Base-by-base conservation (phyloP, 169 alveolate species). In the Cryptosporidium muris region DNA sequence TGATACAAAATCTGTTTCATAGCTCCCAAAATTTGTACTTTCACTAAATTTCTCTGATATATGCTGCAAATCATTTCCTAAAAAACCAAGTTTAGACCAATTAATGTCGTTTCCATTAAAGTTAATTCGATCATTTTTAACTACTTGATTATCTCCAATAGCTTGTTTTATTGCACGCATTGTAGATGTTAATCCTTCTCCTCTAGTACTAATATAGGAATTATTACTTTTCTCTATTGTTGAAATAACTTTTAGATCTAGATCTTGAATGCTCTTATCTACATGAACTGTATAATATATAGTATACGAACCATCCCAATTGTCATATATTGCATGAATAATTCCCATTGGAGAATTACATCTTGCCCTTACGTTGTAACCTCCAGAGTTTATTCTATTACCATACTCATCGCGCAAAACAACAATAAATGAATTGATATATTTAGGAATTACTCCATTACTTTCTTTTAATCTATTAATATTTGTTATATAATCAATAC, bases 321-420 rank as follows among this genome's bases (percentile, higher is more conserved):
- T 81, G 52, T 89, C 92, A 9, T 52, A 45, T 4, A 89, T 81
- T 11, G 68, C 80, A 40, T 80, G 80, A 16, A 89, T 80, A n/a
- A 58, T 66, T 7, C 91, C 92, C 11, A 89, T 88, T 1, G 43
- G 51, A 4, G 81, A 74, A 60, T 58, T 51, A 25, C 66, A 89
- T 36, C 54, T 63, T 14, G 68, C 92, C 25, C 66, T 66, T 51
- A 89, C 34, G 47, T 81, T 66, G 65, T 89, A 91, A 5, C 90
- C 90, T 12, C 92, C 92, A 12, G 81, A 66, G 14, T 81, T 52
- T 14, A 89, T 81, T 51, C 91, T 80, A 63, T 89, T 89, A 14
- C 85, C 85, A 74, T 58, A 74, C 68, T 74, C 85, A 74, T 74
- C 85, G 37, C 85, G 51, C 34, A 74, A 34, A 16, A 74, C 60